Conservation (phyloP, 2,329 filamentous ascomycete species). For the Akanthomyces uredinophilus region DNA sequence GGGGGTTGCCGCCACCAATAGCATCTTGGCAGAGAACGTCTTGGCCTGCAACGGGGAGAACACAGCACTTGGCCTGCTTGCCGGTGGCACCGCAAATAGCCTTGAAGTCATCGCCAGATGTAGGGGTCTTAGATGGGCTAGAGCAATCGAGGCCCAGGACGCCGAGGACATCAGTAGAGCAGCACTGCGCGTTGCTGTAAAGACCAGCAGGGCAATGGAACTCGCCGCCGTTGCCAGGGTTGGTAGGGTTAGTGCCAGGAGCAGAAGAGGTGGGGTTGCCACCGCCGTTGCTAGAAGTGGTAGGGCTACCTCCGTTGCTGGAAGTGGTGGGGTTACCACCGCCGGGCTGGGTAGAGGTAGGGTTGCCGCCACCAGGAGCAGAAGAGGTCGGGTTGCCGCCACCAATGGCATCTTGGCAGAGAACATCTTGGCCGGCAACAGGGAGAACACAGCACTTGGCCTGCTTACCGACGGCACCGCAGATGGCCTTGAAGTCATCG, state of each 20-base stretch:
- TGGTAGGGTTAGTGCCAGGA: neutral
- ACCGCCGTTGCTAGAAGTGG: neutral
- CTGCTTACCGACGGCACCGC: conserved; percentile 40
- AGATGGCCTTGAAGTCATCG: conserved; percentile 25
- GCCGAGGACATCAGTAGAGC: conserved; percentile 43
- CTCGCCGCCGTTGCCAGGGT: neutral
- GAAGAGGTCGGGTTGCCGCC: neutral
- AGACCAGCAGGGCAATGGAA: conserved; percentile 19
- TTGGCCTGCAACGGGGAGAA: conserved; percentile 36
- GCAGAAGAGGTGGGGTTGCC: neutral
- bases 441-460: conserved; percentile 50
- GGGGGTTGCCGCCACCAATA: neutral
- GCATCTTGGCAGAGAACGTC: conserved; percentile 6
- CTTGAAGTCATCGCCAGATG: neutral
- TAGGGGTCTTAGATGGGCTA: neutral
- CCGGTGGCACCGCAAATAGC: conserved; percentile 38
- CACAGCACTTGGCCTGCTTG: conserved; percentile 49
- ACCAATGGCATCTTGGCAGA: neutral
- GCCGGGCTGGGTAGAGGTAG: too few relatives aligned
- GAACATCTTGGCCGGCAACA: conserved; percentile 23
- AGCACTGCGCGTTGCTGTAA: conserved; percentile 37
- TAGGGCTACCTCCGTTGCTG: neutral
- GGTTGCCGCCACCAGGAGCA: neutral
- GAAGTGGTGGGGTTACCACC: neutral
- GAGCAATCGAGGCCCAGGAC: conserved; percentile 42